Percentiles rank a stretch among this genome's conserved stretches.
Conservation (phyloP, 352 stramenopile species). For the Phytophthora hibernalis region DNA sequence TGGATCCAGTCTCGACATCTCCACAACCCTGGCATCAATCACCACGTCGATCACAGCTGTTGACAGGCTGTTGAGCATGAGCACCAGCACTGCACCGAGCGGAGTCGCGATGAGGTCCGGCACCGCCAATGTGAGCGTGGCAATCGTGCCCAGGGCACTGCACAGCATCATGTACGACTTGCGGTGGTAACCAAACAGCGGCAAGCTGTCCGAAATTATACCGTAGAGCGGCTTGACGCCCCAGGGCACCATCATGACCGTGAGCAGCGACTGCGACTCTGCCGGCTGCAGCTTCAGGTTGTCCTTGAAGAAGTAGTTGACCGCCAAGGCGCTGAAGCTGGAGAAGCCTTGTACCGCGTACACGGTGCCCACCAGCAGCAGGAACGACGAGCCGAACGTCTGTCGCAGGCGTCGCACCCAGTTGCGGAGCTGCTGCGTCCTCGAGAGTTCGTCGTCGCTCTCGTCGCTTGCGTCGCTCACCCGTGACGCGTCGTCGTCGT, state of each 20-base stretch:
- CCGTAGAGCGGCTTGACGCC: slow-evolving; percentile 97
- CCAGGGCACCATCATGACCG: slow-evolving; percentile 95
- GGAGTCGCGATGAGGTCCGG: slow-evolving; percentile 64
- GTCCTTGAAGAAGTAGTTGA: slow-evolving; percentile 98
- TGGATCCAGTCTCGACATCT: slow-evolving; percentile 90
- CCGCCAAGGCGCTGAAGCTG: slow-evolving; percentile 91
- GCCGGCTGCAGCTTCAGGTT: slow-evolving; percentile 94
- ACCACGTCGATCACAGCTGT: slow-evolving; percentile 96
- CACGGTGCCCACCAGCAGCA: slow-evolving; percentile 80
- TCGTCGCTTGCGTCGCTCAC: slow-evolving; percentile 23
- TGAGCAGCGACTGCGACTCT: slow-evolving; percentile 93
- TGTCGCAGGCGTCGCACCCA: slow-evolving; percentile 60
- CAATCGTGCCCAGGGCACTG: slow-evolving; percentile 68
- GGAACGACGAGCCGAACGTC: slow-evolving; percentile 78
- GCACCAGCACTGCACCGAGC: slow-evolving; percentile 58
- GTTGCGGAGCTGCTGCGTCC: slow-evolving; percentile 47
- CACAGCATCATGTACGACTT: slow-evolving; percentile 95
- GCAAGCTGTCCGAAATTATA: slow-evolving; percentile 95
- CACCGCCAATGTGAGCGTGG: slow-evolving; percentile 68
- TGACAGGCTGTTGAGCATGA: slow-evolving; percentile 87
- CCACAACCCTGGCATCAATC: slow-evolving; percentile 96
- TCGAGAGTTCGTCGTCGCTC: slow-evolving; percentile 35
- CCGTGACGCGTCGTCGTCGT: slow-evolving; percentile 8
- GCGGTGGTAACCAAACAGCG: slow-evolving; percentile 94
- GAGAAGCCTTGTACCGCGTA: slow-evolving; percentile 96